Evolutionary conservation across 495 filamentous ascomycete genomes (phyloP).

Genomic region (Penicillium manginii): DNA sequence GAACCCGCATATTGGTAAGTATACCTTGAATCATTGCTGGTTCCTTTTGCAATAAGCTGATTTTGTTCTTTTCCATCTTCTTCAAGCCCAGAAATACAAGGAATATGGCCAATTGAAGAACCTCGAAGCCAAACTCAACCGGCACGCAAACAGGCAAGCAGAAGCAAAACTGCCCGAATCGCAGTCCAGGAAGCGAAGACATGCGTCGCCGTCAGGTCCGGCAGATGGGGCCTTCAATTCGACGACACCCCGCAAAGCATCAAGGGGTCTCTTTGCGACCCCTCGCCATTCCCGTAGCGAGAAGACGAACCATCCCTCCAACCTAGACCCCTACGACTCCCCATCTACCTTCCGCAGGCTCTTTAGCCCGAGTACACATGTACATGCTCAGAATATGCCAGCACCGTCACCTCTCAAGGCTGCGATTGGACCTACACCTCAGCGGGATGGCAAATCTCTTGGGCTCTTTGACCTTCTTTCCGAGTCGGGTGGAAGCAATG

Average conservation of each 20-base stretch:
- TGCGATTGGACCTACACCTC: conserved; percentile 83
- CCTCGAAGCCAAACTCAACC: conserved; percentile 41
- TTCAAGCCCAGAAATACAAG: conserved; percentile 83
- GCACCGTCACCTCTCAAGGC: conserved; percentile 41
- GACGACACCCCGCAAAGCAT: conserved; percentile 29
- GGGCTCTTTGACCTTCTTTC: conserved; percentile 90
- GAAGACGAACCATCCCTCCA: conserved; percentile 47
- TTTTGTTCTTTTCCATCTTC: neutral
- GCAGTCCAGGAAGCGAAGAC: conserved; percentile 47
- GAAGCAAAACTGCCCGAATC: conserved; percentile 25
- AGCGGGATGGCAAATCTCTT: conserved; percentile 82
- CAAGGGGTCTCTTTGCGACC: conserved; percentile 42
- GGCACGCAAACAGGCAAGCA: conserved; percentile 34
- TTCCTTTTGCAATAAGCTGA: neutral
- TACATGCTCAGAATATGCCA: conserved; percentile 43
- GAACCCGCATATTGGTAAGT: conserved; percentile 76
- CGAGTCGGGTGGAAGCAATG: conserved; percentile 52
- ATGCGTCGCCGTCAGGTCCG: conserved; percentile 36
- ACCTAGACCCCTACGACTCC: conserved; percentile 60
- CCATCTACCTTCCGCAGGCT: conserved; percentile 60
- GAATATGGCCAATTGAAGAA: conserved; percentile 78
- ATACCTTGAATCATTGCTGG: conserved; percentile 2
- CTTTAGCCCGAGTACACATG: conserved; percentile 61
- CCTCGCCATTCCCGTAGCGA: conserved; percentile 49
- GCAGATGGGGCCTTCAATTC: conserved; percentile 13